Evolutionary conservation across 441 rosid genomes (phyloP).

Genomic region (Sinapis alba): DNA sequence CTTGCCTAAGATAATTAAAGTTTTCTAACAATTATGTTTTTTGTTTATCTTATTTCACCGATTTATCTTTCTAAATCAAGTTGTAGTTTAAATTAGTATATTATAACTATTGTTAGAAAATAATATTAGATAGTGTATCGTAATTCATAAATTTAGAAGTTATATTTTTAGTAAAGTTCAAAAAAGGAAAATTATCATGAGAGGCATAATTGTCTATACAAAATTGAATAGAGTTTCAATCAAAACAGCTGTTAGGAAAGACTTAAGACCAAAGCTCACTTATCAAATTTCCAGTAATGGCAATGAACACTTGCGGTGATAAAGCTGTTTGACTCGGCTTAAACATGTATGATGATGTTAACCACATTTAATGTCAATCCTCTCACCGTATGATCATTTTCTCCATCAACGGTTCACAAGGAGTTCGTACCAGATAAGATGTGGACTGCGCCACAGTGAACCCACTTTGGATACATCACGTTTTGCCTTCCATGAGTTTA

Average conservation of each 20-base stretch:
- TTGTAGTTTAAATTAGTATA: too few relatives aligned
- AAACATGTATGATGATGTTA: conserved; percentile 60
- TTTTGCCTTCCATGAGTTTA: conserved; percentile 28
- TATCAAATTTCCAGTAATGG: conserved; percentile 53
- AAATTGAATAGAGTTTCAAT: conserved; percentile 30
- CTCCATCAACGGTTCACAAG: conserved; percentile 37
- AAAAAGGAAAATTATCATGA: not conserved
- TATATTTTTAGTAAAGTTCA: not conserved
- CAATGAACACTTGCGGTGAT: conserved; percentile 48
- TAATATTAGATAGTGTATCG: too few relatives aligned
- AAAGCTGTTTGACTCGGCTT: conserved; percentile 58
- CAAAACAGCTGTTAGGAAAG: conserved; percentile 42
- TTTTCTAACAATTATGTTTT: too few relatives aligned
- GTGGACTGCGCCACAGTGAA: conserved; percentile 54
- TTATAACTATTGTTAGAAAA: too few relatives aligned
- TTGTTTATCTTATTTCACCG: too few relatives aligned
- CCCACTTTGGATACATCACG: conserved; percentile 41
- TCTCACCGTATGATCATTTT: conserved; percentile 31
- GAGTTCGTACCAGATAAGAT: conserved; percentile 42
- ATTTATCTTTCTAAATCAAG: too few relatives aligned
- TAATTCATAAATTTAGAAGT: not conserved
- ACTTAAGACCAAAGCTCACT: conserved; percentile 42
- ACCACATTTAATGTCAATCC: conserved; percentile 34
- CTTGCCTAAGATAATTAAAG: too few relatives aligned
- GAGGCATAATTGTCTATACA: conserved; percentile 2